Evolutionary conservation across 176 grass and related monocot genomes (phyloP).

Genomic region (Alopecurus myosuroides): DNA sequence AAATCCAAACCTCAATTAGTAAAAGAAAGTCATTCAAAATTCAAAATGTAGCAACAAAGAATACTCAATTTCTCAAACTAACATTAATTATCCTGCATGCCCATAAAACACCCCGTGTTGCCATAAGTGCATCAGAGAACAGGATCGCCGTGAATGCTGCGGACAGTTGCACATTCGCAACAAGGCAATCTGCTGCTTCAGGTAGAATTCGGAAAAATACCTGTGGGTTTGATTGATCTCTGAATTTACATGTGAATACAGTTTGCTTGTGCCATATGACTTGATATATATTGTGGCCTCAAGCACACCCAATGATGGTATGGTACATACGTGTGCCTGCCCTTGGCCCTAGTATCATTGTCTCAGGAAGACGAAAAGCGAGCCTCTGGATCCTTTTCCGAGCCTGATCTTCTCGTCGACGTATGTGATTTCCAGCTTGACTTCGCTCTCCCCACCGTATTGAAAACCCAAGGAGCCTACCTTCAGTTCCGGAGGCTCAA

Average conservation of each 20-base stretch:
- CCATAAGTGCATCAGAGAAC: background rate
- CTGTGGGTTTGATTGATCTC: background rate
- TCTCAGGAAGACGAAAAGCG: slow-evolving; percentile 78
- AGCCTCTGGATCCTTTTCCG: slow-evolving; percentile 65
- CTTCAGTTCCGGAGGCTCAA: slow-evolving; percentile 73
- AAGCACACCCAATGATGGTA: background rate
- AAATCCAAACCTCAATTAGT: background rate
- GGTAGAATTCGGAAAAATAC: background rate
- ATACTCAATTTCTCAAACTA: background rate
- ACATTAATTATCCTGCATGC: background rate
- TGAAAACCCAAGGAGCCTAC: slow-evolving; percentile 66
- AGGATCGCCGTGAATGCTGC: background rate
- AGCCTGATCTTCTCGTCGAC: slow-evolving; percentile 78
- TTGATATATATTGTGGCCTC: background rate
- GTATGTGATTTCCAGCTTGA: slow-evolving; percentile 86
- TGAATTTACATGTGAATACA: slow-evolving; percentile 31
- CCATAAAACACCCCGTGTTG: background rate
- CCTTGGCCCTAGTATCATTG: slow-evolving; percentile 17
- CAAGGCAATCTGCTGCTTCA: background rate
- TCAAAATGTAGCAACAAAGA: background rate
- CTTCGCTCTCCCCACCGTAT: slow-evolving; percentile 80
- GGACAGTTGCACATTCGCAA: background rate
- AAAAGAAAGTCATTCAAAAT: background rate
- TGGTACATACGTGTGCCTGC: background rate
- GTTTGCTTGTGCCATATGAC: slow-evolving; percentile 18